Evolutionary conservation across 768 basidiomycete species (phyloP).

Genomic region (Kwoniella dejecticola): DNA sequence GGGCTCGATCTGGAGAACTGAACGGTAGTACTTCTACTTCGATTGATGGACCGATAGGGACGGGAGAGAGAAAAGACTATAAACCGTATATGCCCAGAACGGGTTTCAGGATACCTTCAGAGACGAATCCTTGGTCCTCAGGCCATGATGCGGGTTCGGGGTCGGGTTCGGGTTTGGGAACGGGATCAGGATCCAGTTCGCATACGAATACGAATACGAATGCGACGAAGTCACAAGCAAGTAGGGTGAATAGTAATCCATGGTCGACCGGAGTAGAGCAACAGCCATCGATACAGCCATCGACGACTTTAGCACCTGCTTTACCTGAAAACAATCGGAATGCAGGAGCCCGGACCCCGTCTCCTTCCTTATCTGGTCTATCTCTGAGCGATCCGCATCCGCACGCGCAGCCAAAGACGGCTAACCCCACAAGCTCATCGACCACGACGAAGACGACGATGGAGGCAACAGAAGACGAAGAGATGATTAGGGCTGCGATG

Average conservation of each 20-base stretch:
- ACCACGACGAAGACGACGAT: not conserved
- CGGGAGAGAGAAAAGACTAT: constrained; percentile 1
- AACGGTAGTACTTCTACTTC: not conserved
- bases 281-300: no score
- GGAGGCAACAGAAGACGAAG: constrained; percentile 5
- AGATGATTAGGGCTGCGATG: constrained; percentile 37
- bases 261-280: not conserved
- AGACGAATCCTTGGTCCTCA: constrained; percentile 50
- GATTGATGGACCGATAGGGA: not conserved
- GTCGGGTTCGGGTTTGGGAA: no score
- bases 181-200: no score
- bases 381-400: not conserved
- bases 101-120: constrained; percentile 34
- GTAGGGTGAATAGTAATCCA: not conserved
- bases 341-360: no score
- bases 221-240: not conserved
- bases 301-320: constrained; percentile 4
- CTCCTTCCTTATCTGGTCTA: constrained; percentile 1
- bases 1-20: no score
- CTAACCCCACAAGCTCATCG: not conserved
- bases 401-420: not conserved
- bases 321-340: no score
- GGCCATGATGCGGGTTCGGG: no score
- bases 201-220: no score
- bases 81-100: constrained; percentile 7